Percentiles rank a stretch among this genome's conserved stretches.
Evolutionary conservation across 805 yeast species (phyloP).

Genomic region (Teunomyces pallodes): DNA sequence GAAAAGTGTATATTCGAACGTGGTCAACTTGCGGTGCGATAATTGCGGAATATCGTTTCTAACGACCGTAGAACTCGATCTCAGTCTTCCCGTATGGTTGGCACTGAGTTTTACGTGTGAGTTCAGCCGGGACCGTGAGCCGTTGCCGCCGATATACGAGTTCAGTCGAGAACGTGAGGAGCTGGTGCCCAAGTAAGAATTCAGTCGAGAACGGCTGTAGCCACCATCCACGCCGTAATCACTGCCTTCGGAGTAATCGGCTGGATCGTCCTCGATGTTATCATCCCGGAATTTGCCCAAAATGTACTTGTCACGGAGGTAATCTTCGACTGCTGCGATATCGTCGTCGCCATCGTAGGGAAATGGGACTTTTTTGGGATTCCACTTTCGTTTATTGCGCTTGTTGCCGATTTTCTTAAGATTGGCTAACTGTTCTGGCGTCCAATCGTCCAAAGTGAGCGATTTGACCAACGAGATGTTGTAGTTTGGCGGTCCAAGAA

Average conservation of each 20-base stretch:
- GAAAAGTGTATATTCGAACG: constrained; percentile 52
- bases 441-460: constrained; percentile 72
- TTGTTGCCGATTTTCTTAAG: constrained; percentile 57
- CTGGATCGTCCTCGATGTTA: constrained; percentile 27
- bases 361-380: constrained; percentile 62
- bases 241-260: constrained; percentile 20
- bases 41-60: constrained; percentile 33
- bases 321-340: constrained; percentile 49
- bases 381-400: constrained; percentile 61
- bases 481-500: constrained; percentile 49
- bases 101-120: constrained; percentile 8
- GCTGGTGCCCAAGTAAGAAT: constrained; percentile 4
- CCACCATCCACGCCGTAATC: constrained; percentile 10
- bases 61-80: constrained; percentile 6
- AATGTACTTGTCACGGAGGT: constrained; percentile 65
- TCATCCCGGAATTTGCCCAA: constrained; percentile 55
- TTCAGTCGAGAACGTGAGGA: constrained; percentile 9
- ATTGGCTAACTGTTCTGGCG: constrained; percentile 48
- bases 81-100: constrained; percentile 12
- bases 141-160: constrained; percentile 4
- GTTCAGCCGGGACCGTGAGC: constrained; percentile 14
- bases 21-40: constrained; percentile 51
- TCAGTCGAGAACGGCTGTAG: constrained; percentile 9
- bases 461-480: constrained; percentile 64
- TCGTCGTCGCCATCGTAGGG: constrained; percentile 77